These are phyloP conservation scores for Phytomonas sp. DNA, from an alignment of 208 protist species.

Conservation along the genomic window DNA sequence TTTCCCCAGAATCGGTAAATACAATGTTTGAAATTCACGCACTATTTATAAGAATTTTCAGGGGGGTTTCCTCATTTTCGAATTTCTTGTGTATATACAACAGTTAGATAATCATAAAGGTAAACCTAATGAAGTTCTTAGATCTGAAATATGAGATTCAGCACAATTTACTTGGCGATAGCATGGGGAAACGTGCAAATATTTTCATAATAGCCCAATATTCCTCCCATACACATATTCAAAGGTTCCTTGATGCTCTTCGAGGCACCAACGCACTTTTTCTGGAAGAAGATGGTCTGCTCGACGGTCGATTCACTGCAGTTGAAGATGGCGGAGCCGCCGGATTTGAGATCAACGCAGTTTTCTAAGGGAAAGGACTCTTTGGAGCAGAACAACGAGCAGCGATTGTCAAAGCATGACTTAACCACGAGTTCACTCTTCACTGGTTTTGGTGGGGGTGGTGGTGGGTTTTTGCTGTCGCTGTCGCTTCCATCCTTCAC, in stretches of 20 bases:
- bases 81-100: neutral
- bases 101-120: neutral
- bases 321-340: constrained; percentile 31
- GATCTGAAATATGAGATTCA: neutral
- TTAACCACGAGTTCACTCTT: constrained; percentile 22
- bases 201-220: constrained; percentile 46
- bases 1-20: neutral
- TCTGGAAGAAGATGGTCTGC: constrained; percentile 21
- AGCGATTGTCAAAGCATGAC: constrained; percentile 29
- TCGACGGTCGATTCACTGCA: constrained; percentile 24
- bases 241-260: constrained; percentile 26
- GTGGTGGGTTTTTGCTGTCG: constrained; percentile 13
- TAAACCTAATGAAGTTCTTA: neutral
- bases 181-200: constrained; percentile 17
- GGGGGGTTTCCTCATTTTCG: neutral
- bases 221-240: constrained; percentile 34
- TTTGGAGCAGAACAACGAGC: constrained; percentile 28
- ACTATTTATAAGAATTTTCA: neutral
- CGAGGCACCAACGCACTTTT: constrained; percentile 27
- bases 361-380: constrained; percentile 24
- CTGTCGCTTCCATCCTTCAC: constrained; percentile 19
- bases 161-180: neutral
- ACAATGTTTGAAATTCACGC: constrained; percentile 5
- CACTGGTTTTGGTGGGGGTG: constrained; percentile 8
- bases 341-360: constrained; percentile 26